Evolutionary conservation across 169 alveolate genomes (phyloP), one percentile per base, ranked within the genome.

Genomic region (Cryptosporidium ubiquitum): DNA sequence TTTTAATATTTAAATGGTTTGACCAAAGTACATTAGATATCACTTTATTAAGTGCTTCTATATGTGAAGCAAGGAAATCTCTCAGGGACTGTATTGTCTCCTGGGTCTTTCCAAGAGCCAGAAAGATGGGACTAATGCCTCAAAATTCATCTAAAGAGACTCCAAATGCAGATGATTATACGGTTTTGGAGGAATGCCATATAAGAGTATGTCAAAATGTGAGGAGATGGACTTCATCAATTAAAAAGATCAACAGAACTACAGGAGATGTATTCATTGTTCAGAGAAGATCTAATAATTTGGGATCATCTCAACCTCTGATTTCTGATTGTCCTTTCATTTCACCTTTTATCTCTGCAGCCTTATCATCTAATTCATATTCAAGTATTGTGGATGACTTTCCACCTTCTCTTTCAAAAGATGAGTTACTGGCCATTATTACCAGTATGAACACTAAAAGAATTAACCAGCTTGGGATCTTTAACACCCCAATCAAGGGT

Each of bases 221-320:
- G 52, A 79, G 96, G 35, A 86, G 96, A 44, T 94, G 96, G 95
- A 86, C 94, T 68, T 93, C 95, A 64, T 95, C 96, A 16, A 94
- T 94, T 51, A 79, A 92, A 84, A 94, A 94, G 75, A 94, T 94
- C 26, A 94, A 94, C 86, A 94, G 93, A 55, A 84, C 85, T n/a
- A 86, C 96, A 16, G 96, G 96, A 20, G 96, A 94, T 64, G 92
- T 94, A 55, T 93, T 94, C 61, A 92, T 94, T 20, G 91, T 94
- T 9, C 96, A 94, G 84, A 73, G 31, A 37, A 73, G 60, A 39
- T 18, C 20, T 16, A 73, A 33, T 37, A 39, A 39, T 20, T 31
- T 20, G 16, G 44, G 57, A 9, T 44, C 44, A 9, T 37, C 85
- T 2, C 85, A 52, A 40, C 85, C 85, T 58, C 64, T 58, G 42